Percentiles rank a stretch among this genome's conserved stretches.
Conservation (phyloP, 1,139 yeast genomes). For the Taiozyma sp. region DNA sequence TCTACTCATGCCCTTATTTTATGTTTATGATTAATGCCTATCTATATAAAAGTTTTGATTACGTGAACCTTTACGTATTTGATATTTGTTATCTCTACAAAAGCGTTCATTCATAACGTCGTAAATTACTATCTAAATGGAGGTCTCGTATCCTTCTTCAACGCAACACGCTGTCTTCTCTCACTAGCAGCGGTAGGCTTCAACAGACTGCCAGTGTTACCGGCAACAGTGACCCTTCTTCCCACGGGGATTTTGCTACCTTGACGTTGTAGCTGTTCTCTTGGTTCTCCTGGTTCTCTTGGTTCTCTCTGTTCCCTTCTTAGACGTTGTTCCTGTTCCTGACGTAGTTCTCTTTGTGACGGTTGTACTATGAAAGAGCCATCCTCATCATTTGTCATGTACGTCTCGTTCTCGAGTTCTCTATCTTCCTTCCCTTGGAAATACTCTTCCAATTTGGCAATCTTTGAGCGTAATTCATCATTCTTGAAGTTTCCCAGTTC, state of each 20-base stretch:
- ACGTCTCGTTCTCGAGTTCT: slow-evolving; percentile 7
- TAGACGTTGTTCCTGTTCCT: background rate
- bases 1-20: background rate
- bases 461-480: slow-evolving; percentile 17
- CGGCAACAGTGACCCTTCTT: slow-evolving; percentile 7
- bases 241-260: slow-evolving; percentile 16
- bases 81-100: background rate
- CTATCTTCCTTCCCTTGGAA: slow-evolving; percentile 1
- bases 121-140: slow-evolving; percentile 16
- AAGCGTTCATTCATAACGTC: background rate
- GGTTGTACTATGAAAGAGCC: slow-evolving; percentile 23
- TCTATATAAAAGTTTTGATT: background rate
- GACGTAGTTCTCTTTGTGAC: slow-evolving; percentile 1
- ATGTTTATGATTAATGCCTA: background rate
- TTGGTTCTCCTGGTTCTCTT: background rate
- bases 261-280: background rate
- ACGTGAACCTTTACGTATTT: background rate
- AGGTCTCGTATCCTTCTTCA: slow-evolving; percentile 16
- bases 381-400: slow-evolving; percentile 23
- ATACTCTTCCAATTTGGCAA: slow-evolving; percentile 14
- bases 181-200: slow-evolving; percentile 20
- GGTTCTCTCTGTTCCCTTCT: background rate
- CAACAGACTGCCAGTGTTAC: slow-evolving; percentile 4
- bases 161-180: slow-evolving; percentile 9
- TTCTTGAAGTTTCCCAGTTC: slow-evolving; percentile 10